Evolutionary conservation across 1,139 yeast genomes (phyloP), one percentile per base, ranked within the genome.

Genomic region (Diutina neorugosa): DNA sequence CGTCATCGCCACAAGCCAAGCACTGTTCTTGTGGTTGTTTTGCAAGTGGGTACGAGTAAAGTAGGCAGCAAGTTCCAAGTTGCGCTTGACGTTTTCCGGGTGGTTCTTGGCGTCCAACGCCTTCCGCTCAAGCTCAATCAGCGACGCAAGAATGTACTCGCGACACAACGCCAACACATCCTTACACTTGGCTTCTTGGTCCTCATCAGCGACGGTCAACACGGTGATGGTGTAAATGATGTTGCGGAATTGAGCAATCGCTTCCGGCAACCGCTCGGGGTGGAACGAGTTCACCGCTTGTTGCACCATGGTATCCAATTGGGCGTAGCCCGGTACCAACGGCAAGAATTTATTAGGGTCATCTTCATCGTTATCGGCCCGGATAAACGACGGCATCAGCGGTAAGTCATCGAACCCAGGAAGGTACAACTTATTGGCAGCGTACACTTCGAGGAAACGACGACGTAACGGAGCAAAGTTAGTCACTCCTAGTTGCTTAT

Each of bases 1-100:
- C 52, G 87, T 82, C 95, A 93, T 87, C 44, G 99, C 98, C 56
- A 90, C 96, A 66, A 89, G 94, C 62, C 90, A 76, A 11, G 98
- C 97, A 64, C 90, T 85, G 54, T 86, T 79, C 57, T 84, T 81
- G 68, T 94, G 98, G 6, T 85, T 84, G 51, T 87, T 83, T 60
- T 87, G 90, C 61, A 94, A 78, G 60, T 84, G 80, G 44, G 91
- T 84, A 65, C 82, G 82, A 18, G 98, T 89, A 73, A 94, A 94
- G 69, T 91, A 93, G 0, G 98, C 96, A 5, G 98, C 98, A 60
- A 94, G 76, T 68, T 93, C 98, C 63, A 94, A 77, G 65, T 88
- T 90, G 58, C 98, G 84, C 69, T 89, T 86, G 53, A 84, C 73
- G 56, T 89, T 88, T 27, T 73, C 70, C 4, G 84, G 74, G n/a